Base-by-base conservation (phyloP, 495 filamentous ascomycete species). In the Aspergillus indologenus region DNA sequence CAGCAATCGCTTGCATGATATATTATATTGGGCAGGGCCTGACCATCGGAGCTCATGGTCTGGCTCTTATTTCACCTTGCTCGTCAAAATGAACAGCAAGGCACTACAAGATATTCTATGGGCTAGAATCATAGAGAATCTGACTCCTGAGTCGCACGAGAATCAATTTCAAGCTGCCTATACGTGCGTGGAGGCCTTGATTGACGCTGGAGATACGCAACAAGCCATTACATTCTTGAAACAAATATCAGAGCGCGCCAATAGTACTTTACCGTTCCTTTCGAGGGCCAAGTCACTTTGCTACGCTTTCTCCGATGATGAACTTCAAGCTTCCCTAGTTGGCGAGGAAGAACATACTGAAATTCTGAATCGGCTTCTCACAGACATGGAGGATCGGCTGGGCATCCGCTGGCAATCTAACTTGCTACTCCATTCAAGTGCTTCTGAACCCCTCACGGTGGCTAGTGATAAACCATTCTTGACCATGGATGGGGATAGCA, bases 381-480 rank as follows among this genome's bases (percentile, higher is more conserved):
- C 45, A 6, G 20, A 63, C 22, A 65, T 77, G 58, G 72, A 75
- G 43, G 50, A 48, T n/a, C 63, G 68, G 48, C 56, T 74, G 12
- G 74, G 71, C 15, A 54, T 75, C 9, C 57, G 23, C 34, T 75
- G 74, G 72, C 42, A 61, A 8, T 8, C 29, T 21, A 45, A 58
- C 3, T 47, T 31, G 12, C 57, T 54, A 14, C 21, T 29, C 8
- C 71, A 75, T 49, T 29, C 54, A 43, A 57, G 65, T 31, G 31
- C 64, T 0, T 63, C 66, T 12, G 59, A 65, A 19, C 47, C 70
- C 1, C 21, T 23, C 18, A 53, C 54, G 53, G 26, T 46, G 45
- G 51, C 57, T 15, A 69, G 69, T 11, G 56, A 64, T 5, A 58
- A 74, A 24, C 65, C 67, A 2, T 52, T 74, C 1, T 18, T 72